phyloP scores from a whole-genome alignment of 1,284 basidiomycete genomes.

The Mycosarcoma maydis region DNA sequence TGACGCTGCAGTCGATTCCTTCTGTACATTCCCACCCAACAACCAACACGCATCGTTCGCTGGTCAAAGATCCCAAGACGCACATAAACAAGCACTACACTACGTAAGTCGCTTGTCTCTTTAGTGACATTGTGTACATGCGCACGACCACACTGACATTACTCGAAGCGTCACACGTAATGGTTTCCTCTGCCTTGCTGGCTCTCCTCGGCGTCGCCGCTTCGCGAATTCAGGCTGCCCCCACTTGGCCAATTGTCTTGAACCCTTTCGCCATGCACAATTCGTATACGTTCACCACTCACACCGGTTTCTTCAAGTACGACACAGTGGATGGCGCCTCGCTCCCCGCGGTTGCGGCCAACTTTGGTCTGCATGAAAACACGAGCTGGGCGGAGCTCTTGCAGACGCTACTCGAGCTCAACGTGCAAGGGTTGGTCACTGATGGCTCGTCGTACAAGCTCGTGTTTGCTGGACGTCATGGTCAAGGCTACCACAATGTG shows the following conservation, averaged over 20 bases:
- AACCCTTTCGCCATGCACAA: slow-evolving; percentile 34
- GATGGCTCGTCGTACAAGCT: slow-evolving; percentile 48
- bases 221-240: slow-evolving; percentile 24
- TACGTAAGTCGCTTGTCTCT: too few relatives aligned
- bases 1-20: too few relatives aligned
- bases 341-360: slow-evolving; percentile 42
- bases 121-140: too few relatives aligned
- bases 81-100: not conserved
- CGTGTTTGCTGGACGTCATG: slow-evolving; percentile 45
- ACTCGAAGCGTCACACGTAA: slow-evolving; percentile 2
- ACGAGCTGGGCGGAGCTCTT: slow-evolving; percentile 35
- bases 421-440: slow-evolving; percentile 10
- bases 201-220: slow-evolving; percentile 20
- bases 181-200: slow-evolving; percentile 21
- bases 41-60: not conserved
- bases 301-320: slow-evolving; percentile 46
- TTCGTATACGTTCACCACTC: slow-evolving; percentile 21
- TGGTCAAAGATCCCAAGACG: not conserved
- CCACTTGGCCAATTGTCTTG: too few relatives aligned
- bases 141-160: not conserved
- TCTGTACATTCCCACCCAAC: too few relatives aligned
- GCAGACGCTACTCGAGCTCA: slow-evolving; percentile 27
- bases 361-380: slow-evolving; percentile 46
- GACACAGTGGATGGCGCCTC: slow-evolving; percentile 23
- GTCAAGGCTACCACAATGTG: slow-evolving; percentile 52